Percentiles rank a stretch among this genome's conserved stretches.
phyloP scores from a whole-genome alignment of 805 yeast species.

The Candida maltosa region DNA sequence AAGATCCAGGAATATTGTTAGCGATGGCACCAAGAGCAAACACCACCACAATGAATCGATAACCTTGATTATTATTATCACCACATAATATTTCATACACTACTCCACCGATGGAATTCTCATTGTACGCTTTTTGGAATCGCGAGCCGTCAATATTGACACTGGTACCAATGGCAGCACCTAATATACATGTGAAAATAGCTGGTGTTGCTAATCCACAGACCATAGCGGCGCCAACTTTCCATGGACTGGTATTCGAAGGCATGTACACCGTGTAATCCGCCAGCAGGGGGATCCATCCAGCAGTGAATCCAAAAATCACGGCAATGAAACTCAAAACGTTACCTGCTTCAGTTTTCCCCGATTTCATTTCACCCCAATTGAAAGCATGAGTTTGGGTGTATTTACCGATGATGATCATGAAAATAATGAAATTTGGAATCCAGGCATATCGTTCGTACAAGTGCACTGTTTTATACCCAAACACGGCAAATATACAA shows the following conservation, averaged over 20 bases:
- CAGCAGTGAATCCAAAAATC: constrained; percentile 84
- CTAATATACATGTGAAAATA: constrained; percentile 70
- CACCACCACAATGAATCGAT: constrained; percentile 83
- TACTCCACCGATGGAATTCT: constrained; percentile 60
- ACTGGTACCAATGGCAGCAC: constrained; percentile 84
- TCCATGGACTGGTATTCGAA: constrained; percentile 52
- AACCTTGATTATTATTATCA: constrained; percentile 82
- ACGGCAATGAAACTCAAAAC: constrained; percentile 82
- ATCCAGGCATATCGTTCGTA: constrained; percentile 89
- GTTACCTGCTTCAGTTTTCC: constrained; percentile 67
- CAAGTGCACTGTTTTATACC: constrained; percentile 75
- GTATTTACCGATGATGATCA: constrained; percentile 77
- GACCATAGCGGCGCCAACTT: constrained; percentile 61
- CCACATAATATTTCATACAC: constrained; percentile 74
- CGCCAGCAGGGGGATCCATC: constrained; percentile 91
- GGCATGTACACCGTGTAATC: constrained; percentile 91
- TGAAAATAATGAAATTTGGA: constrained; percentile 69
- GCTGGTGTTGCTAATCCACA: constrained; percentile 67
- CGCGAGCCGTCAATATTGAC: constrained; percentile 35
- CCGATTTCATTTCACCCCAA: constrained; percentile 47
- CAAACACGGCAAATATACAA: constrained; percentile 73
- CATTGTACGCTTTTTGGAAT: constrained; percentile 26
- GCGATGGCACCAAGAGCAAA: constrained; percentile 85
- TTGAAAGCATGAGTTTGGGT: constrained; percentile 63
- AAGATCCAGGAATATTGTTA: constrained; percentile 91